These are phyloP conservation scores for Lathyrus sativus DNA, from an alignment of 306 rosid species.

Conservation along the genomic window DNA sequence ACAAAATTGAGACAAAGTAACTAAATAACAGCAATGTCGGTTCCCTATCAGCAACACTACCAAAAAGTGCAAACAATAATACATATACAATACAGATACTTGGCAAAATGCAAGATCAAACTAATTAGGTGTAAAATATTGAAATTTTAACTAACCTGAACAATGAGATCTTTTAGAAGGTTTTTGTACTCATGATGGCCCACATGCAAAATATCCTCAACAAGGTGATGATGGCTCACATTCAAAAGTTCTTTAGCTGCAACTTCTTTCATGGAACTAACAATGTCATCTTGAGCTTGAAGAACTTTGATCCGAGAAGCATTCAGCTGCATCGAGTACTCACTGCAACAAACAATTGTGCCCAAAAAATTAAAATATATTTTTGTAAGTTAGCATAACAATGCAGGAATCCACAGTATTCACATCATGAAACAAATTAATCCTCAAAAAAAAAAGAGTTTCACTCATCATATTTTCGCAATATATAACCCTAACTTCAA, in stretches of 20 bases:
- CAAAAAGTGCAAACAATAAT: slow-evolving; percentile 2
- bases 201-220: slow-evolving; percentile 68
- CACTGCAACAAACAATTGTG: slow-evolving; percentile 55
- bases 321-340: slow-evolving; percentile 95
- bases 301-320: slow-evolving; percentile 92
- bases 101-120: slow-evolving; percentile 16
- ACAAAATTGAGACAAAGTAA: slow-evolving; percentile 1
- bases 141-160: slow-evolving; percentile 64
- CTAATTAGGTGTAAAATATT: slow-evolving; percentile 1
- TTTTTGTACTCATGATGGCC: slow-evolving; percentile 60
- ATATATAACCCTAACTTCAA: slow-evolving; percentile 16
- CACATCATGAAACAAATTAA: slow-evolving; percentile 4
- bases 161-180: slow-evolving; percentile 79
- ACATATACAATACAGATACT: not conserved
- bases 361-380: slow-evolving; percentile 6
- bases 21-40: slow-evolving; percentile 2
- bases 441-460: not conserved
- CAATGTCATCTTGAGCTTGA: slow-evolving; percentile 93
- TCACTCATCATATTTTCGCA: slow-evolving; percentile 18
- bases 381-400: not conserved
- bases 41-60: not conserved
- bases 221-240: slow-evolving; percentile 51
- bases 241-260: slow-evolving; percentile 76
- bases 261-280: slow-evolving; percentile 80
- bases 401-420: slow-evolving; percentile 19